Base-by-base conservation (phyloP, 2,329 filamentous ascomycete species). In the Allantophomopsis lycopodina region DNA sequence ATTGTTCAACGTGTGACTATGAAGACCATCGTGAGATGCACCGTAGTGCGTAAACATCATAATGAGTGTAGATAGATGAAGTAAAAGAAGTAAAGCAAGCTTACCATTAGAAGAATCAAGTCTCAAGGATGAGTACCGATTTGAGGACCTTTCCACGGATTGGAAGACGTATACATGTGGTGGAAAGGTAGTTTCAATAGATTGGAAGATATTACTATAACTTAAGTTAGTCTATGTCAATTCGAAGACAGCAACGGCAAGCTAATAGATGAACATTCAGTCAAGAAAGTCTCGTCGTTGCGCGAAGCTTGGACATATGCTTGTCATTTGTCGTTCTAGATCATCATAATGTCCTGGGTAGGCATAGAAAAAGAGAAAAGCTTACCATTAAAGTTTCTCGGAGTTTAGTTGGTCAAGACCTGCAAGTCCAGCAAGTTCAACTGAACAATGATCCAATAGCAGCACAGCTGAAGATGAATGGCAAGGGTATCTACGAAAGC, bases 281-380 rank as follows among this genome's bases (percentile, higher is more conserved):
- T 59, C 54, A 59, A 60, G 65, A 69, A 61, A 58, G 56, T 65
- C 49, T 72, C 69, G 64, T 72, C 69, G 64, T 63, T 41, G 65
- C 66, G 58, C 59, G 47, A 65, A 70, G 76, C 86, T 93, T 79
- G 72, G 86, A 93, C 85, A 93, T 93, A 93, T 93, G 85, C 85
- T 93, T 93, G 86, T 93, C 85, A 76, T 77, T 80, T 65, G 62
- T 68, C 73, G 74, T 80, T 86, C 75, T 63, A 69, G 61, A 72
- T 91, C 84, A 91, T 91, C 85, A 91, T 76, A 55, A 62, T 60
- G 54, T 54, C 8, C 5, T 54, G 47, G 46, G 52, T 48, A 49
- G 46, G 44, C 46, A 38, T 32, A 41, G 41, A 44, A 38, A 31
- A 40, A 52, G 42, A 50, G 43, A 42, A 49, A 40, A 36, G 46